Base-by-base conservation (phyloP, 768 basidiomycete genomes). In the Suillus paluster region DNA sequence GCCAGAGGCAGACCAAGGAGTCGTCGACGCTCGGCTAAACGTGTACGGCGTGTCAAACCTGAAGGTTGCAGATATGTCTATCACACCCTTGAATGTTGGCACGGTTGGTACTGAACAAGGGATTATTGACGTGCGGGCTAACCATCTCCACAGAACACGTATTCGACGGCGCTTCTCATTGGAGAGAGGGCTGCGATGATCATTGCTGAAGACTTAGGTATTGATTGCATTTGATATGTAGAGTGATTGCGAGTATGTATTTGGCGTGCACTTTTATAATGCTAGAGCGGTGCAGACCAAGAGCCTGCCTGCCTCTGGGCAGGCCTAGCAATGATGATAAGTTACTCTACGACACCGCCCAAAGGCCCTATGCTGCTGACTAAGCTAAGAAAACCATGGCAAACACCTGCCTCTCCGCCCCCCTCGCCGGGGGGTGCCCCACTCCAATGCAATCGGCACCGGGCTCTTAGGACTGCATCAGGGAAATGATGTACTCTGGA, bases 11-110 rank as follows among this genome's bases (percentile, higher is more conserved):
- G 60, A 79, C 44, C 83, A 81, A 5, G 88, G 88, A 14, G 89
- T 90, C 5, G 85, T 91, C 11, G 86, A 91, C 67, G 54, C 81
- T 34, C 75, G 75, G n/a, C 72, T 90, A 41, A 86, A 86, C 63
- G 87, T 91, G 17, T 88, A 90, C 64, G 87, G 86, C 0, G 78
- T 84, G 1, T 64, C 75, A 64, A 80, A 80, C 33, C 74, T 90
- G 55, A 87, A 89, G 68, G 81, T 91, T 30, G 86, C 84, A 52
- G 86, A 83, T 80, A 45, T 81, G 36, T 80, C 81, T 5, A 75
- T 81, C 52, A 66, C 68, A 12, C 79, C 81, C 3, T 62, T 68
- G 11, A 81, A 81, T 50, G 72, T 81, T 54, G 68, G 64, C 42
- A 67, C 78, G 48, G 73, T 79, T 56, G 23, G 68, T 67, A 11